Percentiles rank a stretch among this genome's conserved stretches.
Conservation (phyloP, 768 basidiomycete genomes). For the Lactifluus pinguis region DNA sequence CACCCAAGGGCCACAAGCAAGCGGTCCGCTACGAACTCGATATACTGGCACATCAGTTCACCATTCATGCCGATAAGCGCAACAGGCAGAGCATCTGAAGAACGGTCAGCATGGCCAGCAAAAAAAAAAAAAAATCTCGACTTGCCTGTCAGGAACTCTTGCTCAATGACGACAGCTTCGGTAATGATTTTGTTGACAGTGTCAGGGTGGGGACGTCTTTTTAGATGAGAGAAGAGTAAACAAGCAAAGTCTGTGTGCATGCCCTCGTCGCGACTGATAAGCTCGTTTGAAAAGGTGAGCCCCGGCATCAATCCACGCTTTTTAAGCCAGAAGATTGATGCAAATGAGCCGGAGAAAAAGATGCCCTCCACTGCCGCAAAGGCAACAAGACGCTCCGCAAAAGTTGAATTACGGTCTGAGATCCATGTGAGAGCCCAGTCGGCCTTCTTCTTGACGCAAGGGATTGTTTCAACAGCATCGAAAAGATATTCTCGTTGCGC, state of each 20-base stretch:
- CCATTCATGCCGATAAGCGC: constrained; percentile 89
- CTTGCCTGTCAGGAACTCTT: constrained; percentile 75
- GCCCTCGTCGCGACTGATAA: constrained; percentile 92
- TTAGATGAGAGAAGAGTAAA: constrained; percentile 76
- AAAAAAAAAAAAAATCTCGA: background rate
- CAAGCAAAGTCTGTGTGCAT: constrained; percentile 97
- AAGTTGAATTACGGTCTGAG: constrained; percentile 65
- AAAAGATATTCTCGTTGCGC: constrained; percentile 73
- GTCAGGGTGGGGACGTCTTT: constrained; percentile 72
- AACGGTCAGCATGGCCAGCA: background rate
- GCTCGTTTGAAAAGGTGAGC: constrained; percentile 91
- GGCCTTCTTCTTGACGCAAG: constrained; percentile 86
- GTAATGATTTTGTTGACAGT: constrained; percentile 61
- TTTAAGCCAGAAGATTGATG: constrained; percentile 95
- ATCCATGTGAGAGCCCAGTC: constrained; percentile 97
- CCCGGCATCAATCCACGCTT: constrained; percentile 98
- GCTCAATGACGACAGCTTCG: constrained; percentile 80
- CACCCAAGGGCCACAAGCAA: constrained; percentile 79
- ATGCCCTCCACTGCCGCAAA: constrained; percentile 96
- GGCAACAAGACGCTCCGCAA: constrained; percentile 83
- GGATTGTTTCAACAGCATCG: constrained; percentile 88
- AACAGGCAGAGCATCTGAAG: constrained; percentile 72
- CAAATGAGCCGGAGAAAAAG: constrained; percentile 92
- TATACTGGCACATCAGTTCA: constrained; percentile 82
- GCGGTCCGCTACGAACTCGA: constrained; percentile 87